Conservation (phyloP, 2,329 filamentous ascomycete species). For the Erysiphe pulchra region DNA sequence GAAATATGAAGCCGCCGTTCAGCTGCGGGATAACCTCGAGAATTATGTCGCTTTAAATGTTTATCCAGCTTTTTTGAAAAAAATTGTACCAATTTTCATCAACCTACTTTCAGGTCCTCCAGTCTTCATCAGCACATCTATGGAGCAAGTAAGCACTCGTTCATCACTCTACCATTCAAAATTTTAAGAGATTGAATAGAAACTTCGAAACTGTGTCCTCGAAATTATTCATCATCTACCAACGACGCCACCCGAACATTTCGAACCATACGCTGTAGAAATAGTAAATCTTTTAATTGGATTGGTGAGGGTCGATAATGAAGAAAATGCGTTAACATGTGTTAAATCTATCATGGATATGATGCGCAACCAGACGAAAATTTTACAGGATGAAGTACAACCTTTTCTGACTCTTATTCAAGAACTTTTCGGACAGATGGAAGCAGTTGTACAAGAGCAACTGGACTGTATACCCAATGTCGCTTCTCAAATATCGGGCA, state of each 20-base stretch:
- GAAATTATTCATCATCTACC: conserved; percentile 80
- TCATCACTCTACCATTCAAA: not conserved
- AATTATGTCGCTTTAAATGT: conserved; percentile 54
- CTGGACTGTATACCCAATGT: conserved; percentile 52
- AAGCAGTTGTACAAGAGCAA: conserved; percentile 80
- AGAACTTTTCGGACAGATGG: conserved; percentile 88
- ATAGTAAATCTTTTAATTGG: conserved; percentile 78
- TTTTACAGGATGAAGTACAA: conserved; percentile 59
- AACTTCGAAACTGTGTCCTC: conserved; percentile 75
- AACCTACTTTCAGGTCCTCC: conserved; percentile 63
- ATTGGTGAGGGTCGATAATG: conserved; percentile 75
- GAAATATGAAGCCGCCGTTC: conserved; percentile 59
- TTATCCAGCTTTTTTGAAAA: conserved; percentile 61
- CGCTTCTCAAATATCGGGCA: conserved; percentile 40
- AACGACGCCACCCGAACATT: conserved; percentile 46
- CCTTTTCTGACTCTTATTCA: conserved; percentile 77
- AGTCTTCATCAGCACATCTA: conserved; percentile 72
- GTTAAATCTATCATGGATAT: conserved; percentile 97
- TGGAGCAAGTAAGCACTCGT: conserved; percentile 45
- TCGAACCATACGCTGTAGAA: conserved; percentile 72
- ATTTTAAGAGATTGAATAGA: conserved; percentile 20
- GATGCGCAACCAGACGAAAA: conserved; percentile 74
- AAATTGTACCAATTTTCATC: conserved; percentile 74
- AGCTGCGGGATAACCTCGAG: conserved; percentile 78
- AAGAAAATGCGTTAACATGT: conserved; percentile 94